Evolutionary conservation across 2,329 filamentous ascomycete genomes (phyloP), one percentile per base, ranked within the genome.

Genomic region (Neofusicoccum kwambonambiense): DNA sequence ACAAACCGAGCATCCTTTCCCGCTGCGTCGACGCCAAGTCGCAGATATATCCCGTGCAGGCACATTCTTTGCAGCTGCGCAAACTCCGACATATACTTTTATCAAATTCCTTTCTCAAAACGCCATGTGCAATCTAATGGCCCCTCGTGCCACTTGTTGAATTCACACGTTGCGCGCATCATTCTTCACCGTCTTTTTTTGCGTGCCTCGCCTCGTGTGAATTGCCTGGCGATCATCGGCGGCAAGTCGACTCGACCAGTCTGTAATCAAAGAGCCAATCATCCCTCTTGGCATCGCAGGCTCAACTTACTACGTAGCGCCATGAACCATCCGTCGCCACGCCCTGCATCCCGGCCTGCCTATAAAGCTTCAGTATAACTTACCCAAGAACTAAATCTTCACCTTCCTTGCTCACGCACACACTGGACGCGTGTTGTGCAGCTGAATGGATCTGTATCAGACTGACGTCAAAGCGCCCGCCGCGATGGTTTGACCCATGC

Each of bases 101-200:
- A 58, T 60, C 56, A 60, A 47, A 60, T 60, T 60, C 56, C 41
- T 60, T 47, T 47, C 42, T 35, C 27, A 34, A 58, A 44, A 15
- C 19, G 39, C 54, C 54, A 12, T 57, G 42, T 60, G 56, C 42
- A 60, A 58, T 58, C 41, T 44, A 44, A 37, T 60, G 31, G 42
- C 15, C 13, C 15, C 15, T 45, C 22, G 54, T 57, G 54, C 39
- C 39, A 57, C 54, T 11, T 47, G 39, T 44, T 35, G 42, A 39
- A 60, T 7, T 11, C 56, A 17, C 41, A 47, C 56, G 56, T 47
- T 47, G 56, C 31, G 56, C 56, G 31, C 31, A 37, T 19, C 56
- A 45, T 31, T 13, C 31, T 60, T 60, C 56, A 60, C 42, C 56
- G 56, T 47, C 27, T 60, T 60, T 58, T 58, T 37, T 47, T 45